phyloP scores from a whole-genome alignment of 768 basidiomycete species.

The Termitomyces sp. region DNA sequence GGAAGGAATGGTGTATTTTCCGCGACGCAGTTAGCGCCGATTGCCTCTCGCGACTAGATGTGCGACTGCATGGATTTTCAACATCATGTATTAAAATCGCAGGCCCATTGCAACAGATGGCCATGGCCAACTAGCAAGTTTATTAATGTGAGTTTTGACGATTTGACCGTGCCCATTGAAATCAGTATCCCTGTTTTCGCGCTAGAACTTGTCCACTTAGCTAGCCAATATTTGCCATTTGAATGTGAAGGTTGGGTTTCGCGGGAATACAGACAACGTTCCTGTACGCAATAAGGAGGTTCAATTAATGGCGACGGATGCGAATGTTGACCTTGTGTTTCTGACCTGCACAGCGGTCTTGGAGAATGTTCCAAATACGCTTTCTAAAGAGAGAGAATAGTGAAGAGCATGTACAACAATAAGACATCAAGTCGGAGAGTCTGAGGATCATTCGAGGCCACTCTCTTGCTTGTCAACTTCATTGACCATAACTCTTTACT shows the following conservation, averaged over 20 bases:
- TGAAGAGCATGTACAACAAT: not conserved
- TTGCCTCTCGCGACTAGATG: no score
- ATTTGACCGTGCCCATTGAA: conserved; percentile 49
- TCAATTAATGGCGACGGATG: conserved; percentile 29
- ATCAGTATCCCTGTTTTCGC: conserved; percentile 52
- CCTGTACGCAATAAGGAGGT: conserved; percentile 43
- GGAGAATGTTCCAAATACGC: not conserved
- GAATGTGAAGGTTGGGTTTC: not conserved
- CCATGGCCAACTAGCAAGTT: not conserved
- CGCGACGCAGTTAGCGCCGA: conserved; percentile 32
- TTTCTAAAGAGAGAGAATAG: not conserved
- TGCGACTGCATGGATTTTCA: conserved; percentile 26
- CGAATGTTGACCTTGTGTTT: conserved; percentile 50
- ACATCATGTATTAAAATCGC: conserved; percentile 54
- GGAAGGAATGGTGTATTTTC: conserved; percentile 31
- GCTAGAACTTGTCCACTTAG: conserved; percentile 43
- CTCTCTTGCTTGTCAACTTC: not conserved
- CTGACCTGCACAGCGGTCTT: conserved; percentile 14
- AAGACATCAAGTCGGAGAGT: not conserved
- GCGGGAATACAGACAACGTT: conserved; percentile 65
- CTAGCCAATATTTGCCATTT: conserved; percentile 31
- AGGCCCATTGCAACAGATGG: conserved; percentile 49
- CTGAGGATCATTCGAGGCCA: not conserved
- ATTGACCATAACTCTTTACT: not conserved
- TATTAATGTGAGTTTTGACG: conserved; percentile 36